A percentile compares a stretch with the other conserved stretches of the same genome.
Conservation (phyloP, 176 grass and related monocot genomes). For the Ampelocalamus luodianensis region DNA sequence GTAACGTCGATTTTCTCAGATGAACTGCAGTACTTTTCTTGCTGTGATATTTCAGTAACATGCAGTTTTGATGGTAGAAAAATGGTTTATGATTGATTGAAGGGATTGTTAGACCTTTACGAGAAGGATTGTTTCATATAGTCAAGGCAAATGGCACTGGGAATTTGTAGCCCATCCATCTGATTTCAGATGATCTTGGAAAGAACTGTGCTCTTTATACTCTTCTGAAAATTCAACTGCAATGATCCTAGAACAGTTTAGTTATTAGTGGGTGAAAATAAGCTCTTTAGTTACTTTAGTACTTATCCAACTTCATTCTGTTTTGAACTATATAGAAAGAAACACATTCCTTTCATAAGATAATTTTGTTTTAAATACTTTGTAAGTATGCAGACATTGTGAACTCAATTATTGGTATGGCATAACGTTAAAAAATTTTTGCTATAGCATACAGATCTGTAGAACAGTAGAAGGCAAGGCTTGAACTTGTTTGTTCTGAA, state of each 20-base stretch:
- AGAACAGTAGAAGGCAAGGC: neutral
- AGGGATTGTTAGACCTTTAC: neutral
- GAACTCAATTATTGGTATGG: constrained; percentile 30
- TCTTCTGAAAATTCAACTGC: neutral
- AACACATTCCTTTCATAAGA: neutral
- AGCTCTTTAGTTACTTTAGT: neutral
- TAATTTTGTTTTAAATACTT: neutral
- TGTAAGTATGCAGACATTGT: neutral
- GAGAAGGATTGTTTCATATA: neutral
- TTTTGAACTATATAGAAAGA: neutral
- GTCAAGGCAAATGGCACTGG: neutral
- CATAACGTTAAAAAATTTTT: neutral
- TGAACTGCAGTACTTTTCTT: neutral
- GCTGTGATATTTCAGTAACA: neutral
- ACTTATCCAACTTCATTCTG: neutral
- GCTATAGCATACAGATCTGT: neutral
- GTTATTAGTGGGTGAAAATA: neutral
- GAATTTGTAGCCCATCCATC: neutral
- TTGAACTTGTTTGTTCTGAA: neutral
- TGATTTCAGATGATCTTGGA: neutral
- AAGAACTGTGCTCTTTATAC: neutral
- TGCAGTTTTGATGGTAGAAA: neutral
- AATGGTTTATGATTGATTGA: neutral
- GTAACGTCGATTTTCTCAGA: constrained; percentile 22
- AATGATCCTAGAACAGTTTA: neutral